Base-by-base conservation (phyloP, 2,329 filamentous ascomycete species). In the Neonectria hederae region DNA sequence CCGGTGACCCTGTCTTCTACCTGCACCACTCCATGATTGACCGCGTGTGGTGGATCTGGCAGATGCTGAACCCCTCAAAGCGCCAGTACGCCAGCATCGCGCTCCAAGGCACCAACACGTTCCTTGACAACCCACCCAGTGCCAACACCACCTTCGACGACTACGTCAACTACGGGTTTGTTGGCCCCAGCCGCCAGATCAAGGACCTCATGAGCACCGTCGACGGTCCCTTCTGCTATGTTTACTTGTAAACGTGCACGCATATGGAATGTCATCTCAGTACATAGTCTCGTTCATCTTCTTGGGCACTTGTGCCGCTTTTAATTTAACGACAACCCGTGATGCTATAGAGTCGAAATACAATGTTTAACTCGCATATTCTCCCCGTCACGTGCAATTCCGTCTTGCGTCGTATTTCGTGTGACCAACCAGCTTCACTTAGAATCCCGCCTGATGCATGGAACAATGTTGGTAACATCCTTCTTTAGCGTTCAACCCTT, bases 1-100 rank as follows among this genome's bases (percentile, higher is more conserved):
- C 80, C 5, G 79, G 76, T 8, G 78, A 79, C 42, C 78, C 78
- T 30, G 73, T 62, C 5, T 80, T 79, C 59, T 80, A 74, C 56
- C 58, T 79, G 0, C 77, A 78, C 32, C 76, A 80, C 63, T 62
- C 68, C 10, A 74, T 73, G 70, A 73, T 74, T 51, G 72, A 74
- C n/a, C 71, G 72, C 17, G 65, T 71, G 24, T 74, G 70, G 72
- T 74, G 72, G 72, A 71, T 74, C 52, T 74, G 72, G 72, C 72
- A 74, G 65, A 75, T 75, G 69, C 61, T 77, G 4, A 69, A 72
- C 65, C 72, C 71, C 22, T 53, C 69, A 51, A 60, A 75, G 54
- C 69, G 75, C 7, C 52, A 69, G 11, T 58, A 56, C 13, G 67
- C 73, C 17, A 62, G 65, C 19, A 24, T 48, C 32, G 73, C 70